Conservation (phyloP, 176 grass and related monocot species). For the Hordeum marinum region DNA sequence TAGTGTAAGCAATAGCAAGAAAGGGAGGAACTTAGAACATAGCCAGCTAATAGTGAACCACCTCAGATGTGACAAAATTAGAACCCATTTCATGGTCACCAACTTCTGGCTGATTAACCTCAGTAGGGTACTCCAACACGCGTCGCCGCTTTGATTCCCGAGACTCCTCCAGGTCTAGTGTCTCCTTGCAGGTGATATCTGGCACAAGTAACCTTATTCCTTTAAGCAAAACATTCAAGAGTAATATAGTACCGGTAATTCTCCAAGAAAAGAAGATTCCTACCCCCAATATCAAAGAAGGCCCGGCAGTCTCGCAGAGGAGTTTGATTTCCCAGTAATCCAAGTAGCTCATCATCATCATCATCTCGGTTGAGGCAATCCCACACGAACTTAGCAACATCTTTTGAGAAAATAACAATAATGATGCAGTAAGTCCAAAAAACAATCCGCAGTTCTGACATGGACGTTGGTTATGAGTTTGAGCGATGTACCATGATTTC, state of each 20-base stretch:
- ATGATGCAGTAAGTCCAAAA: neutral
- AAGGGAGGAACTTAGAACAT: neutral
- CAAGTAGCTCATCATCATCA: slow-evolving; percentile 26
- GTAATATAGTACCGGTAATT: neutral
- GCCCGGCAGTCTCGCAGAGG: slow-evolving; percentile 37
- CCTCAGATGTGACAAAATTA: slow-evolving; percentile 31
- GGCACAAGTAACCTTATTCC: neutral
- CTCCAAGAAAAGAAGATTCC: neutral
- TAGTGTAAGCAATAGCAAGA: neutral
- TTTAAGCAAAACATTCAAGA: slow-evolving; percentile 7
- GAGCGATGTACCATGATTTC: slow-evolving; percentile 32
- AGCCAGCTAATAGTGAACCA: neutral
- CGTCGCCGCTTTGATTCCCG: slow-evolving; percentile 40
- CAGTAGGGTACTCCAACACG: slow-evolving; percentile 39
- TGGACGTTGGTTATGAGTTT: neutral
- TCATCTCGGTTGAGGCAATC: slow-evolving; percentile 49
- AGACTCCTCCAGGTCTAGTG: slow-evolving; percentile 35
- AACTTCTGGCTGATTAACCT: slow-evolving; percentile 25
- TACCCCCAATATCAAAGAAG: slow-evolving; percentile 42
- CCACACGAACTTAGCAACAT: slow-evolving; percentile 31
- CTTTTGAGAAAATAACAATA: neutral
- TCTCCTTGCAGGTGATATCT: slow-evolving; percentile 50
- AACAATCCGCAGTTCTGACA: neutral
- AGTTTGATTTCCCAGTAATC: slow-evolving; percentile 51
- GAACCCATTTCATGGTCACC: neutral